Evolutionary conservation across 2,329 filamentous ascomycete genomes (phyloP).

Genomic region (Alternaria longipes): DNA sequence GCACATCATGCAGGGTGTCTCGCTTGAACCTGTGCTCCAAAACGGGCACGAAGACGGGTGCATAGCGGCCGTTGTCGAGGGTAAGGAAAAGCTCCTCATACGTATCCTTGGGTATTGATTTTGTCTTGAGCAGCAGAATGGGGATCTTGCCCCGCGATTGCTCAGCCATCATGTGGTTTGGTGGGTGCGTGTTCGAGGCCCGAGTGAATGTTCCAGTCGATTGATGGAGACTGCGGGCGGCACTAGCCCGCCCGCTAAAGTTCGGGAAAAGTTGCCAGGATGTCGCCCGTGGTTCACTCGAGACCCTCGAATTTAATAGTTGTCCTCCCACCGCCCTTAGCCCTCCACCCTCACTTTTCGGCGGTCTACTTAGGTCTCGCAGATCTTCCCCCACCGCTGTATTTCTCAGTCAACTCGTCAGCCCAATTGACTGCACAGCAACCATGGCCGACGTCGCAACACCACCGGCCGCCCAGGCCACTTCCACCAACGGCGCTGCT

Average conservation of each 20-base stretch:
- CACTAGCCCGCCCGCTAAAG: conserved; percentile 21
- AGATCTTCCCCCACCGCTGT: conserved; percentile 19
- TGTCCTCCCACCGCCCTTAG: conserved; percentile 24
- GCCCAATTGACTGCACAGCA: conserved; percentile 31
- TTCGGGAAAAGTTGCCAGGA: conserved; percentile 36
- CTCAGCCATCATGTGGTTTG: conserved; percentile 35
- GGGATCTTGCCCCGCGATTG: conserved; percentile 53
- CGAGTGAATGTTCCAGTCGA: conserved; percentile 2
- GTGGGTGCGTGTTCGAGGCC: conserved; percentile 17
- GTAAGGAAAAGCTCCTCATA: conserved; percentile 74
- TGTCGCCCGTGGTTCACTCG: conserved; percentile 26
- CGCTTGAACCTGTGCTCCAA: conserved; percentile 75
- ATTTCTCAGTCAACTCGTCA: conserved; percentile 24
- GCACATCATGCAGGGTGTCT: conserved; percentile 65
- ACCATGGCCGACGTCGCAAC: conserved; percentile 52
- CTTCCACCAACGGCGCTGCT: conserved; percentile 39
- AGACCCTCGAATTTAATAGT: conserved; percentile 37
- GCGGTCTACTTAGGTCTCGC: conserved; percentile 13
- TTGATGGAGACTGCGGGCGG: conserved; percentile 17
- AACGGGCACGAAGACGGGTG: conserved; percentile 78
- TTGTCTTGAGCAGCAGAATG: conserved; percentile 80
- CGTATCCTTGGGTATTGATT: conserved; percentile 73
- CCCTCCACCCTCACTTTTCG: conserved; percentile 12
- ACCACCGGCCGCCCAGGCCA: conserved; percentile 47
- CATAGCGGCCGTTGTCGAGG: conserved; percentile 60